These are phyloP conservation scores for Hylodesmum podocarpum DNA, from an alignment of 306 rosid species.

Conservation along the genomic window DNA sequence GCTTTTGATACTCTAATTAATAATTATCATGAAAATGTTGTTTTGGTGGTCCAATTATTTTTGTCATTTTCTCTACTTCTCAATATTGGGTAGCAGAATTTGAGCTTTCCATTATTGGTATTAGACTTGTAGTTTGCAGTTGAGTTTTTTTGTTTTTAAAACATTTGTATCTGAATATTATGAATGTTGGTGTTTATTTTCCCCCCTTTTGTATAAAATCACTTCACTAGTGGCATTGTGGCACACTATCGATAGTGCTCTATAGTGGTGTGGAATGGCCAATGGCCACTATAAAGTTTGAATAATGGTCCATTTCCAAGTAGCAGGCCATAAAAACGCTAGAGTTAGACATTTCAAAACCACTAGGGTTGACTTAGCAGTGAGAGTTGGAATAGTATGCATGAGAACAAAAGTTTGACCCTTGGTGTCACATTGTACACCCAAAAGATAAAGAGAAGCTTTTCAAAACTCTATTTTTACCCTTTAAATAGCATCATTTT, in stretches of 20 bases:
- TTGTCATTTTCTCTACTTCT: background rate
- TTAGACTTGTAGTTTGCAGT: background rate
- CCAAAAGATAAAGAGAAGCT: no score
- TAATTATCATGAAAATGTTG: background rate
- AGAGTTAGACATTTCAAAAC: background rate
- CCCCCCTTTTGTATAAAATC: background rate
- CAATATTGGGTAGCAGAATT: background rate
- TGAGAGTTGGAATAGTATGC: no score
- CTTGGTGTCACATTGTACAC: no score
- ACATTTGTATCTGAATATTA: background rate
- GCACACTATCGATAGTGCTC: background rate
- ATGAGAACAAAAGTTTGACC: no score
- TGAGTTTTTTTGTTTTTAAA: background rate
- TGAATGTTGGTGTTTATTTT: constrained; percentile 1
- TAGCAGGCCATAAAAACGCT: background rate
- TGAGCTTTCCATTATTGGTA: background rate
- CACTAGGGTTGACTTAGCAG: no score
- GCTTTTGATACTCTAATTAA: background rate
- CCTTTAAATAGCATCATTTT: background rate
- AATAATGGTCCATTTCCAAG: background rate
- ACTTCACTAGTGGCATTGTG: background rate
- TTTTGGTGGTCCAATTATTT: background rate
- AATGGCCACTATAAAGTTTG: background rate
- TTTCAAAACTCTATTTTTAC: background rate
- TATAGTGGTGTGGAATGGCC: background rate